Conservation (phyloP, 495 filamentous ascomycete genomes). For the Penicillium herquei region DNA sequence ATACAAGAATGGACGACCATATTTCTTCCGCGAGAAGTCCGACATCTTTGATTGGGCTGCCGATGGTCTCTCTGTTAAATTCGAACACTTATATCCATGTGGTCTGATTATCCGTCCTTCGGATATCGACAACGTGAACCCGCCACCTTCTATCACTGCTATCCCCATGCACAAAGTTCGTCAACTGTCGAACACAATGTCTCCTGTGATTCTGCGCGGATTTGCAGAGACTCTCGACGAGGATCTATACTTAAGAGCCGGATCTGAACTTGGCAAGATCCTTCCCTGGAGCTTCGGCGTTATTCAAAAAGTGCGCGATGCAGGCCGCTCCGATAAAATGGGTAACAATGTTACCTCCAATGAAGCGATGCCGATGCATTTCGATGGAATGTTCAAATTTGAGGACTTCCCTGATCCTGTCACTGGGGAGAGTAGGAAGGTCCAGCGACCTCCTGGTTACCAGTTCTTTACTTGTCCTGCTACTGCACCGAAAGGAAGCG, state of each 20-base stretch:
- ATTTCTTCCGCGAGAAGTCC: conserved; percentile 39
- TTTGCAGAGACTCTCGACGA: conserved; percentile 46
- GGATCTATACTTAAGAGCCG: conserved; percentile 45
- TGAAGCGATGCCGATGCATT: conserved; percentile 58
- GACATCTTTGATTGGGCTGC: conserved; percentile 31
- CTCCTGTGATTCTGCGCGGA: conserved; percentile 52
- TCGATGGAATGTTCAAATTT: conserved; percentile 54
- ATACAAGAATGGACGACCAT: conserved; percentile 37
- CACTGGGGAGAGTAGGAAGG: conserved; percentile 23
- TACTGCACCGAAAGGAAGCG: conserved; percentile 44
- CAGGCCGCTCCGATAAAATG: conserved; percentile 26
- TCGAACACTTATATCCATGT: conserved; percentile 44
- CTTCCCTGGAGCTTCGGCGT: conserved; percentile 49
- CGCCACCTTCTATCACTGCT: conserved; percentile 28
- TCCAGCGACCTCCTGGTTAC: conserved; percentile 37
- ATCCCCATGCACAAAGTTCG: conserved; percentile 51
- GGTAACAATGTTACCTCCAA: conserved; percentile 48
- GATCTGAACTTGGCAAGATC: conserved; percentile 42
- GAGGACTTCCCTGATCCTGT: conserved; percentile 32
- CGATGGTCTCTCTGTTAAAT: conserved; percentile 28
- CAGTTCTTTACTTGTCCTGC: conserved; percentile 53
- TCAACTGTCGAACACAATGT: conserved; percentile 44
- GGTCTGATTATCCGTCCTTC: conserved; percentile 40
- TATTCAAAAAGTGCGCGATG: conserved; percentile 51
- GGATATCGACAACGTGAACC: conserved; percentile 20